Conservation (phyloP, 2,329 filamentous ascomycete species). For the Monilinia fructicola region DNA sequence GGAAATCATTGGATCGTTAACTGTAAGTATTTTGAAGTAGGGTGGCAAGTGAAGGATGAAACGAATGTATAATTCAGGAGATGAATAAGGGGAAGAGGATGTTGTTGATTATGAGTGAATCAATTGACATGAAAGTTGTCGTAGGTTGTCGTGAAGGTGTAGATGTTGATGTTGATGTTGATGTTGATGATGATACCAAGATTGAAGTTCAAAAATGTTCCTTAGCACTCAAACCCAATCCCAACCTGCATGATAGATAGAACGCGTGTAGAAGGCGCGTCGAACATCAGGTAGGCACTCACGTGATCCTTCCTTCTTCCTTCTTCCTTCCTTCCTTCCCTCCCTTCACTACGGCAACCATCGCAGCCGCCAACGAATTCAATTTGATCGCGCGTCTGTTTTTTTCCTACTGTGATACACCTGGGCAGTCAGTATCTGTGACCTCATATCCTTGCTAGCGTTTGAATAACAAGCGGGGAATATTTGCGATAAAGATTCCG, state of each 20-base stretch:
- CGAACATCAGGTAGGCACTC: slow-evolving; percentile 10
- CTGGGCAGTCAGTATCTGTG: no score
- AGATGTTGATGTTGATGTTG: neutral
- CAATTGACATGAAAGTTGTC: slow-evolving; percentile 6
- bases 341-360: slow-evolving; percentile 25
- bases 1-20: slow-evolving; percentile 10
- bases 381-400: slow-evolving; percentile 1
- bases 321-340: slow-evolving; percentile 10
- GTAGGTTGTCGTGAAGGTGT: slow-evolving; percentile 10
- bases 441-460: slow-evolving; percentile 11
- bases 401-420: neutral
- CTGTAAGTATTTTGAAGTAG: slow-evolving; percentile 5
- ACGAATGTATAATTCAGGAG: slow-evolving; percentile 16
- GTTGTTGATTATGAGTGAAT: neutral
- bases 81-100: neutral
- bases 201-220: neutral
- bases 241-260: slow-evolving; percentile 18
- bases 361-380: slow-evolving; percentile 18
- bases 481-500: slow-evolving; percentile 33
- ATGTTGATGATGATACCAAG: neutral
- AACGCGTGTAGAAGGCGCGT: slow-evolving; percentile 25
- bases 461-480: slow-evolving; percentile 23
- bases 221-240: slow-evolving; percentile 1
- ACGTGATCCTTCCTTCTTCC: slow-evolving; percentile 1
- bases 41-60: slow-evolving; percentile 11